These are phyloP conservation scores for Aureobasidium sp. DNA, from an alignment of 2,329 filamentous ascomycete species.

Conservation along the genomic window DNA sequence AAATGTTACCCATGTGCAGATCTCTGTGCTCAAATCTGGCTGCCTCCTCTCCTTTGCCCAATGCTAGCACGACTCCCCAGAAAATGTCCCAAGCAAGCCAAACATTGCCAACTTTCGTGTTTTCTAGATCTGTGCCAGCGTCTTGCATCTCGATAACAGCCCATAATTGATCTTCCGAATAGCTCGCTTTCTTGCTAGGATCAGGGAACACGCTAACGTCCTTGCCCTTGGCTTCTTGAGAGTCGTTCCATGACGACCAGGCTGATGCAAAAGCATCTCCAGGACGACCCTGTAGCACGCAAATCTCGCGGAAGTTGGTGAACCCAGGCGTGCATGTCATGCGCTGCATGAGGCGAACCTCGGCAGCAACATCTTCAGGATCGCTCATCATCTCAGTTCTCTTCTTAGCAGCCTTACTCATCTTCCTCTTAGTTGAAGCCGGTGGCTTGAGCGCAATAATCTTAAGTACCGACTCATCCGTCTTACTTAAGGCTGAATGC, in stretches of 20 bases:
- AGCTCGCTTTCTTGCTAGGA: slow-evolving; percentile 46
- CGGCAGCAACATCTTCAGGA: slow-evolving; percentile 38
- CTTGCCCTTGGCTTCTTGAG: slow-evolving; percentile 33
- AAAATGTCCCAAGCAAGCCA: slow-evolving; percentile 53
- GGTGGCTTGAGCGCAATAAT: slow-evolving; percentile 34
- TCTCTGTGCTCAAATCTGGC: slow-evolving; percentile 60
- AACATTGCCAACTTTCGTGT: slow-evolving; percentile 8
- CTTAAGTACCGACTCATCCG: slow-evolving; percentile 41
- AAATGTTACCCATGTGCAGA: slow-evolving; percentile 60
- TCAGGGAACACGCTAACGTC: slow-evolving; percentile 47
- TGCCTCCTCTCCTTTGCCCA: slow-evolving; percentile 55
- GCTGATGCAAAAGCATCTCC: slow-evolving; percentile 42
- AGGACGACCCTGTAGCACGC: slow-evolving; percentile 51
- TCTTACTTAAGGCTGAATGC: slow-evolving; percentile 20
- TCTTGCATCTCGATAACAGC: slow-evolving; percentile 60
- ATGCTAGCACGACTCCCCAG: slow-evolving; percentile 56
- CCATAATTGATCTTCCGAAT: slow-evolving; percentile 52
- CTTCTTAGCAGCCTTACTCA: slow-evolving; percentile 38
- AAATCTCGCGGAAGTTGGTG: slow-evolving; percentile 53
- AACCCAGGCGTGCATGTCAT: slow-evolving; percentile 56
- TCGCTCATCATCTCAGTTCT: slow-evolving; percentile 38
- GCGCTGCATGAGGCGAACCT: slow-evolving; percentile 49
- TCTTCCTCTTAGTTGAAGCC: slow-evolving; percentile 41
- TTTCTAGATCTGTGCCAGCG: slow-evolving; percentile 52
- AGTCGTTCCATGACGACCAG: slow-evolving; percentile 39